Evolutionary conservation across 129 eudicot species (phyloP).

Genomic region (Pittosporum tobira): DNA sequence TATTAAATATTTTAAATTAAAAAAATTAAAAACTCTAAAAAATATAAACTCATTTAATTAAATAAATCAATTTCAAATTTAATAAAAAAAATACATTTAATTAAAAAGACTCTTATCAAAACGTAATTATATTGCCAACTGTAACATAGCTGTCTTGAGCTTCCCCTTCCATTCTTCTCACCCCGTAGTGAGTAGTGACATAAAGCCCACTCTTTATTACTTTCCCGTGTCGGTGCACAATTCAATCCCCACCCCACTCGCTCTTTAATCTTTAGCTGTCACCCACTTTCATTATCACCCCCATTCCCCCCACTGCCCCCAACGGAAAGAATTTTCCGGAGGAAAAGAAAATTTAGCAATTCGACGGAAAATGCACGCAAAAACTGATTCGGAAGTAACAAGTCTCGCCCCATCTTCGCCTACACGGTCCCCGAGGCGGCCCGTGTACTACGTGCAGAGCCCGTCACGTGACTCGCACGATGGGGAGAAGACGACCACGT

Average conservation of each 20-base stretch:
- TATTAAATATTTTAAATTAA: too few relatives aligned
- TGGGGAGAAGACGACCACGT: constrained; percentile 58
- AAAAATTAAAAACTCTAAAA: too few relatives aligned
- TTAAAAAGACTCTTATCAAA: background rate
- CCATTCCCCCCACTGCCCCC: background rate
- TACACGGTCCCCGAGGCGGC: constrained; percentile 47
- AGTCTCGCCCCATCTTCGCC: constrained; percentile 77
- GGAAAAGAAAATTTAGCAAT: background rate
- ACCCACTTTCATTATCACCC: background rate
- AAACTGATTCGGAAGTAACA: constrained; percentile 84
- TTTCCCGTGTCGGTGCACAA: background rate
- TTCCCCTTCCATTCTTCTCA: background rate
- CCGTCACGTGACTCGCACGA: constrained; percentile 72
- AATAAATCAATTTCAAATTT: too few relatives aligned
- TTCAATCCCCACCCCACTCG: background rate
- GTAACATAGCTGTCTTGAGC: constrained; percentile 7
- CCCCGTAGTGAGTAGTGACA: background rate
- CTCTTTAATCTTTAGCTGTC: background rate
- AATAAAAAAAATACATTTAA: too few relatives aligned
- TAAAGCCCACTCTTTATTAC: background rate
- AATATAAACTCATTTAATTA: too few relatives aligned
- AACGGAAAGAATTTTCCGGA: background rate
- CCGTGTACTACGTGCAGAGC: constrained; percentile 85
- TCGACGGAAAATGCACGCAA: constrained; percentile 58
- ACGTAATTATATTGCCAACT: background rate